These are phyloP conservation scores for Dactylellina sp. DNA, from an alignment of 2,329 filamentous ascomycete species.

Conservation along the genomic window DNA sequence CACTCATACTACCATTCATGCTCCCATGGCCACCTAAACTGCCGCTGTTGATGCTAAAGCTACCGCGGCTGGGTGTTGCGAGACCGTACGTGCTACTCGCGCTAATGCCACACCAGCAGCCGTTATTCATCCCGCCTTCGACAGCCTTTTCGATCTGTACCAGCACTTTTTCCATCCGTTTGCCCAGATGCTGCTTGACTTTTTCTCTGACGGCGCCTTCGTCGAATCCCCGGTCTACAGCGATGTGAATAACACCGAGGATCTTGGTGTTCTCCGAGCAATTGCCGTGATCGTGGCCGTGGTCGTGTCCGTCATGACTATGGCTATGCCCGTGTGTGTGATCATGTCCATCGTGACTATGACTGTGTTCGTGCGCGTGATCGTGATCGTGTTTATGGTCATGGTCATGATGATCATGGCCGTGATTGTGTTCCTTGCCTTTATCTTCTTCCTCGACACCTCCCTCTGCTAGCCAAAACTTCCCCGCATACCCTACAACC, in stretches of 20 bases:
- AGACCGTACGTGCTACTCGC: slow-evolving; percentile 29
- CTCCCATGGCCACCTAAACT: slow-evolving; percentile 18
- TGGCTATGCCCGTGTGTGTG: slow-evolving; percentile 7
- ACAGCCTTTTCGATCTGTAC: slow-evolving; percentile 42
- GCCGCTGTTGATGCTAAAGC: slow-evolving; percentile 41
- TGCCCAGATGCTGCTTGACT: slow-evolving; percentile 37
- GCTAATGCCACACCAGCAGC: slow-evolving; percentile 51
- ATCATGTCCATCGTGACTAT: not conserved
- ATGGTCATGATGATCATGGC: slow-evolving; percentile 4
- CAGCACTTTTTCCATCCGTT: slow-evolving; percentile 42
- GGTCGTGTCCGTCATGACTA: slow-evolving; percentile 8
- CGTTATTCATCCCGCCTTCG: slow-evolving; percentile 11
- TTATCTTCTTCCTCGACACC: slow-evolving; percentile 43
- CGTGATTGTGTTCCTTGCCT: slow-evolving; percentile 22
- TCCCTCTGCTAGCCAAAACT: slow-evolving; percentile 85
- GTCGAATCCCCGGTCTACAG: slow-evolving; percentile 33
- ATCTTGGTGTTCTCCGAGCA: slow-evolving; percentile 30
- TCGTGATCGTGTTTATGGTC: slow-evolving; percentile 6
- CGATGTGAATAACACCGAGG: slow-evolving; percentile 45
- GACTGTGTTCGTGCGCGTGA: not conserved
- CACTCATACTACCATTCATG: slow-evolving; percentile 5
- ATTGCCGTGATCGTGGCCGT: slow-evolving; percentile 27
- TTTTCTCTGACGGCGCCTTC: slow-evolving; percentile 33
- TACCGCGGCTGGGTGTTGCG: slow-evolving; percentile 29
- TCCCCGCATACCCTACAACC: slow-evolving; percentile 85